Base-by-base conservation (phyloP, 139 green algal genomes). In the Chlamydomonas incerta region DNA sequence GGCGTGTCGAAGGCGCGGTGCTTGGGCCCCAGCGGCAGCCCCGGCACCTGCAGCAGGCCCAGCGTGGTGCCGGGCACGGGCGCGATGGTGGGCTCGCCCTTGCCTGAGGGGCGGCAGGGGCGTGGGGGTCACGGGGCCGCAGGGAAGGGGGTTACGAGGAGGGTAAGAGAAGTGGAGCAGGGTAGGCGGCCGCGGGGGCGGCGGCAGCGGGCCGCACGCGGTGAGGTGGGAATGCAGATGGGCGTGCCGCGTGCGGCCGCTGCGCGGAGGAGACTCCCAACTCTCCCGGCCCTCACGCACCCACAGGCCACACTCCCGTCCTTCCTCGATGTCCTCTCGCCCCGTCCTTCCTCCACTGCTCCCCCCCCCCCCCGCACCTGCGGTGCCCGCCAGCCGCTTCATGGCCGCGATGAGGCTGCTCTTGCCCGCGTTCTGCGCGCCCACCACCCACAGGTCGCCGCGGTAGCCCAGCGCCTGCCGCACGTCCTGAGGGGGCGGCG, bases 361-460 rank as follows among this genome's bases (percentile, higher is more conserved):
- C n/a, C n/a, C n/a, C 65, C 65, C 6, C n/a, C 11, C n/a, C n/a
- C 1, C 33, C 34, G 1, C 15, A 60, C 80, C 87, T 3, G 65
- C 63, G 26, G 93, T 93, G 14, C 95, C 91, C 9, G 85, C 90
- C 9, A 91, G 72, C 29, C 81, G 69, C 82, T 94, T 92, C 92
- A 99, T 95, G 20, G 97, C 94, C 81, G 95, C 96, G 84, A 99
- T 98, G n/a, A 99, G 94, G 0, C 91, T 96, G 81, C 90, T 96
- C 90, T 99, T 99, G 81, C 98, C 98, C 26, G 96, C 97, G 86
- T 92, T 92, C 84, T 98, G 96, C 29, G 94, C 94, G 20, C 96
- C 95, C 41, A 99, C 93, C 58, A 99, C 96, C 95, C 96, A 99
- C 58, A 99, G 91, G 74, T 99, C 96, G 20, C 96, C 97, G 41